A percentile compares a stretch with the other conserved stretches of the same genome.
Conservation (phyloP, 2,329 filamentous ascomycete genomes). For the Fusarium verrucosum region DNA sequence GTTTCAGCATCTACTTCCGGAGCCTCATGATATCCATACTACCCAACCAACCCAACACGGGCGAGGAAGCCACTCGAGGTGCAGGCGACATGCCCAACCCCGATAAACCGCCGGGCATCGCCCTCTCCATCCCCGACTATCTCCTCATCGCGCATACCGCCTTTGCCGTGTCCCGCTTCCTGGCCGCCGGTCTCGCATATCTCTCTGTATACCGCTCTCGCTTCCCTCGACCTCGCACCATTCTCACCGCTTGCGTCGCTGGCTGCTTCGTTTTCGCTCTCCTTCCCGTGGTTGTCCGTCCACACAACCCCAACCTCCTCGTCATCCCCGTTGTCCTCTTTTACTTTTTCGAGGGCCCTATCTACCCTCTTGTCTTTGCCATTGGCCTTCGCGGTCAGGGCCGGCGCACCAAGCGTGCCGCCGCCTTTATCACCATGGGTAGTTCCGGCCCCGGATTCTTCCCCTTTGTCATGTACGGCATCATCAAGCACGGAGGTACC, state of each 20-base stretch:
- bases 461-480: slow-evolving; percentile 77
- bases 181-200: slow-evolving; percentile 71
- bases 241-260: slow-evolving; percentile 70
- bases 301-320: slow-evolving; percentile 58
- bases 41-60: slow-evolving; percentile 41
- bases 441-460: slow-evolving; percentile 78
- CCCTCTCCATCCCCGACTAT: slow-evolving; percentile 68
- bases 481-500: slow-evolving; percentile 66
- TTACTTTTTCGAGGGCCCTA: slow-evolving; percentile 83
- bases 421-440: slow-evolving; percentile 80
- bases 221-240: slow-evolving; percentile 72
- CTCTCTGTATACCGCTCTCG: slow-evolving; percentile 57
- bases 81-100: slow-evolving; percentile 45
- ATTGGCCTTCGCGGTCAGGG: slow-evolving; percentile 83
- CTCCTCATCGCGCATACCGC: slow-evolving; percentile 76
- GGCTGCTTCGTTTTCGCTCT: slow-evolving; percentile 68
- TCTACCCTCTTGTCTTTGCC: slow-evolving; percentile 84
- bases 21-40: slow-evolving; percentile 57
- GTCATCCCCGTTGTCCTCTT: slow-evolving; percentile 73
- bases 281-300: slow-evolving; percentile 57
- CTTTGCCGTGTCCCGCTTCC: slow-evolving; percentile 79
- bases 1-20: slow-evolving; percentile 68
- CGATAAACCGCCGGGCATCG: slow-evolving; percentile 56
- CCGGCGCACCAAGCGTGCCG: slow-evolving; percentile 80
- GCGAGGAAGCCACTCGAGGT: slow-evolving; percentile 36